phyloP scores from a whole-genome alignment of 164 flowering plant species.

The Liriodendron chinense region DNA sequence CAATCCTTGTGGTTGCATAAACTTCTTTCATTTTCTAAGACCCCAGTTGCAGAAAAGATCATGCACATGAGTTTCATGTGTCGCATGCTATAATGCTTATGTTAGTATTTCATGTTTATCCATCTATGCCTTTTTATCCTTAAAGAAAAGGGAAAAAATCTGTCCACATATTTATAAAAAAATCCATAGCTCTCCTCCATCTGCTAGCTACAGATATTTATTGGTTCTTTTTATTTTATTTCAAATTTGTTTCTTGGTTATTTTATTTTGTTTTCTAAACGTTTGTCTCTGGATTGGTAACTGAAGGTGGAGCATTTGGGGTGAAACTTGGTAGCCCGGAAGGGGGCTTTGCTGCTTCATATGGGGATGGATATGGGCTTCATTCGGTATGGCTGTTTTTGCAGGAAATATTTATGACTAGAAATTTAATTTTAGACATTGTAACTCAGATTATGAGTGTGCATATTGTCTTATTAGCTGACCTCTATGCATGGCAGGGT shows the following conservation, averaged over 20 bases:
- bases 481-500: constrained; percentile 40
- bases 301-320: constrained; percentile 68
- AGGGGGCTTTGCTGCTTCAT: constrained; percentile 47
- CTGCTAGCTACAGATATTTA: neutral
- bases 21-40: neutral
- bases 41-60: neutral
- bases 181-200: neutral
- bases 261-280: neutral
- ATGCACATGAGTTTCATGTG: neutral
- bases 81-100: neutral
- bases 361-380: constrained; percentile 68
- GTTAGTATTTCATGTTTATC: neutral
- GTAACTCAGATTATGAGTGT: neutral
- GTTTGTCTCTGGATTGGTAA: constrained; percentile 4
- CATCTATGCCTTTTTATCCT: neutral
- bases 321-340: constrained; percentile 50
- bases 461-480: neutral
- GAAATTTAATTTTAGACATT: neutral
- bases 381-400: constrained; percentile 44
- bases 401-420: neutral
- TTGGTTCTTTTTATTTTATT: too few relatives aligned
- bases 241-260: neutral
- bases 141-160: neutral
- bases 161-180: neutral
- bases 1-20: neutral